Base-by-base conservation (phyloP, 2,329 filamentous ascomycete species). In the Sclerotinia subarctica region DNA sequence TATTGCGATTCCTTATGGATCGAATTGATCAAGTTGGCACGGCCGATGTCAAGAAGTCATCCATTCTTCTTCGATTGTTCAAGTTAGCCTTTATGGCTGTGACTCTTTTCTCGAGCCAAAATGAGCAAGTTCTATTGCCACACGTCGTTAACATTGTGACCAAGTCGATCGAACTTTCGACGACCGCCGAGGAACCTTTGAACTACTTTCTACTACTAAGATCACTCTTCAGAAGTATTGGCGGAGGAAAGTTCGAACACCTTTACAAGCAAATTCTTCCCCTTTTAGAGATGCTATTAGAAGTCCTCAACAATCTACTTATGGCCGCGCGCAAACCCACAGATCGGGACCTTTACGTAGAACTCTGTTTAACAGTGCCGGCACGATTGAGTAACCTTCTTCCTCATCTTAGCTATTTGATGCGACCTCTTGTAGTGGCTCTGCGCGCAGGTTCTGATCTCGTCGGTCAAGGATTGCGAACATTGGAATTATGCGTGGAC, bases 71-170 rank as follows among this genome's bases (percentile, higher is more conserved):
- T 63, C 87, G 96, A 67, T 87, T 99, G 64, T 99, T 98, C 82
- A 99, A 99, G 80, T 81, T 99, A 63, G 96, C 94, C 0, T 99
- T 99, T 79, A 99, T 99, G 95, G 96, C 96, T 0, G 95, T 99
- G 51, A 99, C 95, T 0, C 83, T 99, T 1, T 99, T 99, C 78
- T 93, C 93, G 0, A 85, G 87, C 11, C 94, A 97, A 76, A 99
- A 99, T 74, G 95, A 99, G 79, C 91, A 95, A 77, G 93, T 99
- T 2, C 83, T 99, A 19, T 83, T 98, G 65, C 96, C 96, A 0
- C 95, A 99, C 78, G 94, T 99, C 63, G 94, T 96, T 66, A 96
- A 96, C 77, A 96, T 99, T 72, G 93, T 99, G 70, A 97, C 94
- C 17, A 94, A 96, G 79, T 98, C 94, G 11, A 97, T 99, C 71